Evolutionary conservation across 1,284 basidiomycete species (phyloP).

Genomic region (Dichomitus squalens): DNA sequence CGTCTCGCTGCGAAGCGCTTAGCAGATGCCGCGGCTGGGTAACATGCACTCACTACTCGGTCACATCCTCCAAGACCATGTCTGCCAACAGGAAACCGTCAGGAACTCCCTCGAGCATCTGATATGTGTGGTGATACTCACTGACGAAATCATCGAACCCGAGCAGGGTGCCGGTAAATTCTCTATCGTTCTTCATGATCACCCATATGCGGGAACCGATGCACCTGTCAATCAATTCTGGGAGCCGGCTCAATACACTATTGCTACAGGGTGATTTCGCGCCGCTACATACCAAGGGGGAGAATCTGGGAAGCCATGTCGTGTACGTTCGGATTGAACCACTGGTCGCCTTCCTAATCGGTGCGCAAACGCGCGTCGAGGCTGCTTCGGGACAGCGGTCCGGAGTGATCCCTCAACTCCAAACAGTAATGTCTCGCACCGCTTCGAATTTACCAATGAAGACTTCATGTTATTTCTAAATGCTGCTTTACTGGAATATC

Average conservation of each 20-base stretch:
- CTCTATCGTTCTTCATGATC: conserved; percentile 94
- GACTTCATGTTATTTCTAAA: not conserved
- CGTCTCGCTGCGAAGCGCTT: conserved; percentile 61
- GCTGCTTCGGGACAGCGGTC: not conserved
- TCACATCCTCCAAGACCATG: conserved; percentile 98
- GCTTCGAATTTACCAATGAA: no score
- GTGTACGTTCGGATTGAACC: conserved; percentile 18
- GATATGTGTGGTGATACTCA: conserved; percentile 54
- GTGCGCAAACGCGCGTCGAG: not conserved
- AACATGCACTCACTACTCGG: conserved; percentile 74
- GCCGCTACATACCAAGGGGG: conserved; percentile 43
- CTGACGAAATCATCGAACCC: conserved; percentile 99
- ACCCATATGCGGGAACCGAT: conserved; percentile 96
- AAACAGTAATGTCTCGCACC: no score
- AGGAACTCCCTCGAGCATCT: not conserved
- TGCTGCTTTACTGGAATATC: not conserved
- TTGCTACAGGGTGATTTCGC: not conserved
- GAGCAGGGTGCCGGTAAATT: conserved; percentile 94
- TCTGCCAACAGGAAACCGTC: conserved; percentile 50
- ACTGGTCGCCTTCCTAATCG: conserved; percentile 13
- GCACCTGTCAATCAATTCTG: conserved; percentile 93
- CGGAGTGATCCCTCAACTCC: not conserved
- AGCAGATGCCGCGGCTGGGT: not conserved
- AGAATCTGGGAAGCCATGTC: conserved; percentile 69
- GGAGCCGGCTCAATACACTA: no score